Percentiles rank a stretch among this genome's conserved stretches.
Conservation (phyloP, 2,329 filamentous ascomycete genomes). For the Cercospora beticola region DNA sequence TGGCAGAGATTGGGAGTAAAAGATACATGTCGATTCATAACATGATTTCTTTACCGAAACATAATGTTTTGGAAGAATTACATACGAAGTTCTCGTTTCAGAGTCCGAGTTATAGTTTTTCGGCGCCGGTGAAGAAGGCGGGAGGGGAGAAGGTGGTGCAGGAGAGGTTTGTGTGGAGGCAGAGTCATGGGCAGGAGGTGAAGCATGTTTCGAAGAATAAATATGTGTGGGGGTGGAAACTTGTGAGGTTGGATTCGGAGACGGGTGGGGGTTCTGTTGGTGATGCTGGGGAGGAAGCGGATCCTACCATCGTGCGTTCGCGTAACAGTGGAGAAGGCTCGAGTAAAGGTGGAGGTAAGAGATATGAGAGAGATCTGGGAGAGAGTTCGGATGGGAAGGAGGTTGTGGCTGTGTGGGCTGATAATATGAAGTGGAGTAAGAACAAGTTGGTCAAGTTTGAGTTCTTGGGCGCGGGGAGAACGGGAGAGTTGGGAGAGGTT, state of each 20-base stretch:
- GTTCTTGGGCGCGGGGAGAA: constrained; percentile 19
- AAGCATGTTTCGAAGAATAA: constrained; percentile 17
- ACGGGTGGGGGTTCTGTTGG: background rate
- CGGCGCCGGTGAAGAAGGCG: constrained; percentile 2
- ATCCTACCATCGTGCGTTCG: background rate
- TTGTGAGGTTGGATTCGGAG: constrained; percentile 20
- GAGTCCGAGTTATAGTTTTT: constrained; percentile 15
- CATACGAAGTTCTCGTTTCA: constrained; percentile 10
- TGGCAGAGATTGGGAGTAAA: constrained; percentile 12
- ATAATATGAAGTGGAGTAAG: constrained; percentile 22
- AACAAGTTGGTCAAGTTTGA: constrained; percentile 22
- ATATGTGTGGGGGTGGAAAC: constrained; percentile 22
- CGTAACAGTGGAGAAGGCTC: background rate
- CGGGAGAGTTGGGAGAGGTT: constrained; percentile 18
- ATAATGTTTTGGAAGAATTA: constrained; percentile 12
- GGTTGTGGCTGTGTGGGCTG: constrained; percentile 25
- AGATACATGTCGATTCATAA: constrained; percentile 10
- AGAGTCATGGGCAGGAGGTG: constrained; percentile 24
- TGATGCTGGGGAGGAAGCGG: background rate
- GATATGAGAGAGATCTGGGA: constrained; percentile 12
- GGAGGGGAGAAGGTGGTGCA: constrained; percentile 11
- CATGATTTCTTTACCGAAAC: constrained; percentile 11
- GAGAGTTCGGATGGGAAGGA: constrained; percentile 25
- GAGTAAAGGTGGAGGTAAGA: background rate
- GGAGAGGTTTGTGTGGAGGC: constrained; percentile 24